Evolutionary conservation across 495 filamentous ascomycete species (phyloP).

Genomic region (Xylona heveae): DNA sequence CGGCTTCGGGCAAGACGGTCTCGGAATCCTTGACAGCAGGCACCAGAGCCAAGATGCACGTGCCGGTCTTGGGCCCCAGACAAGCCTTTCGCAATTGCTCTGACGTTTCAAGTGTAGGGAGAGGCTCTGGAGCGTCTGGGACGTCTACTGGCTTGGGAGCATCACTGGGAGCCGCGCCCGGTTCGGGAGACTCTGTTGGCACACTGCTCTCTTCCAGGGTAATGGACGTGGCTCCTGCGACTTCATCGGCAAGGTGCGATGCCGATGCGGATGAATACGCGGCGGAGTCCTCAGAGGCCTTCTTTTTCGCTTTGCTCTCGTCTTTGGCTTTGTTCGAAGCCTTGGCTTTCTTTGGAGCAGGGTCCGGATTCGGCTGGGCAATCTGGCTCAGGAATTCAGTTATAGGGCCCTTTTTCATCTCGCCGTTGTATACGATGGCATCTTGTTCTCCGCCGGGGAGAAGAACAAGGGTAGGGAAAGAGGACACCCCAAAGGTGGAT

Average conservation of each 20-base stretch:
- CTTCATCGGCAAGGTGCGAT: conserved; percentile 19
- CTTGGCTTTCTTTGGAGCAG: conserved; percentile 33
- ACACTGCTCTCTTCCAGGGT: conserved; percentile 19
- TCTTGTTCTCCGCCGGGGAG: conserved; percentile 52
- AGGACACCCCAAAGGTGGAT: conserved; percentile 49
- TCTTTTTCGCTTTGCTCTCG: conserved; percentile 19
- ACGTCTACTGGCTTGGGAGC: conserved; percentile 24
- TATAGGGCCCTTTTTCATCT: conserved; percentile 69
- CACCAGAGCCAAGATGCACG: conserved; percentile 69
- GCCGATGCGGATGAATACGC: conserved; percentile 12
- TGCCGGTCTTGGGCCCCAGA: conserved; percentile 51
- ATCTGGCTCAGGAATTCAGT: conserved; percentile 66
- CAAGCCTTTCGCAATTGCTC: conserved; percentile 48
- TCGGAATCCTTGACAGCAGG: conserved; percentile 29
- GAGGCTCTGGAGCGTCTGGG: conserved; percentile 24
- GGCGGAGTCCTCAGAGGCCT: conserved; percentile 7
- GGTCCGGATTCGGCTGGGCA: conserved; percentile 51
- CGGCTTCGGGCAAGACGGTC: conserved; percentile 20
- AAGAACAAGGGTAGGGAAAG: conserved; percentile 65
- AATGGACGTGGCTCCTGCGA: conserved; percentile 17
- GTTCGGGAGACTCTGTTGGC: conserved; percentile 25
- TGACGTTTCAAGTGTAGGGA: conserved; percentile 26
- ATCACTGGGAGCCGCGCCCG: conserved; percentile 18
- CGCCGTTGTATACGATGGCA: conserved; percentile 54
- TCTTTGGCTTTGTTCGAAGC: conserved; percentile 18